Base-by-base conservation (phyloP, 768 basidiomycete species). In the Glaciozyma antarctica region DNA sequence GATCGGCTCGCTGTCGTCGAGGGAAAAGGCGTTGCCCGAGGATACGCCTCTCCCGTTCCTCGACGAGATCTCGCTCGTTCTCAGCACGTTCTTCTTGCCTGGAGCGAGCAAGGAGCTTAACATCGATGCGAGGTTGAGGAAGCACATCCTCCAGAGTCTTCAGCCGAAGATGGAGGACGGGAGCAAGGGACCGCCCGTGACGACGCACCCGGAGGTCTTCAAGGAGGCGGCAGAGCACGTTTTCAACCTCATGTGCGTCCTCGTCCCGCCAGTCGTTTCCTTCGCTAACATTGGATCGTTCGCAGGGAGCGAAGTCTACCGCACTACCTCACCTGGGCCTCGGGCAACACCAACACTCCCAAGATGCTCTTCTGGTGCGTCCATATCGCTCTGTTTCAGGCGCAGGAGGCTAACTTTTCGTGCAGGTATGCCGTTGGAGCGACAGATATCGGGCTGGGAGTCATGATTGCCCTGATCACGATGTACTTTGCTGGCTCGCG, bases 121-220 rank as follows among this genome's bases (percentile, higher is more conserved):
- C 41, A 68, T 77, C 19, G 73, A 74, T 28, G 61, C 72, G 5
- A 30, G 44, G 17, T 55, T 77, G 12, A 75, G 78, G 21, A 73
- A 77, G 21, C 61, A 62, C 51, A 47, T 62, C 24, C 38, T 62
- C 51, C 55, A 62, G 44, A 45, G 52, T 26, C 43, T 62, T 13
- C 41, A 44, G 26, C 61, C 61, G 24, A 21, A 22, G 22, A 28
- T 52, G 9, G 61, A 62, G 47, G 22, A 59, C 30, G 58, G 58
- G 21, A 49, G 26, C 21, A 59, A 49, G 58, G 32, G 30, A 8
- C 58, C 58, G 44, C 61, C 61, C 15, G 19, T 26, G 16, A 53
- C 61, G 13, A 62, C 61, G 0, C 61, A 62, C 61, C 61, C 61
- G 8, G 61, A 62, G 52, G 52, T 62, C 7, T 62, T 62, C 61